Percentiles rank a stretch among this genome's conserved stretches.
Conservation (phyloP, 176 grass and related monocot species). For the Zizania latifolia region DNA sequence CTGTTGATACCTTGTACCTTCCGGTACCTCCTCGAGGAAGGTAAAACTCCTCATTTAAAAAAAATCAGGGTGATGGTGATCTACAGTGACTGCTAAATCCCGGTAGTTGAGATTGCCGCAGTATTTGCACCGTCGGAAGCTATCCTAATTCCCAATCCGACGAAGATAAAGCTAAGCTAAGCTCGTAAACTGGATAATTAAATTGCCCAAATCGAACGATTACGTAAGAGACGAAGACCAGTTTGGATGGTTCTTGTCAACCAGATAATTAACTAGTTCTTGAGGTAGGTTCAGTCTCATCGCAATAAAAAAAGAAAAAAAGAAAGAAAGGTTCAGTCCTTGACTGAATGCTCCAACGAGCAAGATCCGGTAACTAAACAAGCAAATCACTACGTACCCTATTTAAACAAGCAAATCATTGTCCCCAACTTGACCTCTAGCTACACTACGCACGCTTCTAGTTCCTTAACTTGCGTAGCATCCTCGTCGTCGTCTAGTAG, state of each 20-base stretch:
- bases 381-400: neutral
- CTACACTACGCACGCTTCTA: neutral
- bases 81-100: neutral
- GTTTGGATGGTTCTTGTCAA: slow-evolving; percentile 27
- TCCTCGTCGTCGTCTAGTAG: neutral
- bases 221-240: slow-evolving; percentile 17
- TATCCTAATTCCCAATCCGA: neutral
- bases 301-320: too few relatives aligned
- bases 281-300: too few relatives aligned
- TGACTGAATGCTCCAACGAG: neutral
- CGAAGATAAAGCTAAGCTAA: neutral
- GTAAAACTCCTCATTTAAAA: too few relatives aligned
- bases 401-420: neutral
- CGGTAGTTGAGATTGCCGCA: neutral
- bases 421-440: neutral
- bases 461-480: neutral
- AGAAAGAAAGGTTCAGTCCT: neutral
- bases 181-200: slow-evolving; percentile 1
- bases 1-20: too few relatives aligned
- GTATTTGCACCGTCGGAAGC: slow-evolving; percentile 3
- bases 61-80: neutral
- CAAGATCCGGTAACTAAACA: slow-evolving; percentile 13
- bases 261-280: neutral
- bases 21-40: too few relatives aligned
- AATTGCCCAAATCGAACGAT: neutral